Conservation (phyloP, 257 asterid species). For the Oldenlandia corymbosa region DNA sequence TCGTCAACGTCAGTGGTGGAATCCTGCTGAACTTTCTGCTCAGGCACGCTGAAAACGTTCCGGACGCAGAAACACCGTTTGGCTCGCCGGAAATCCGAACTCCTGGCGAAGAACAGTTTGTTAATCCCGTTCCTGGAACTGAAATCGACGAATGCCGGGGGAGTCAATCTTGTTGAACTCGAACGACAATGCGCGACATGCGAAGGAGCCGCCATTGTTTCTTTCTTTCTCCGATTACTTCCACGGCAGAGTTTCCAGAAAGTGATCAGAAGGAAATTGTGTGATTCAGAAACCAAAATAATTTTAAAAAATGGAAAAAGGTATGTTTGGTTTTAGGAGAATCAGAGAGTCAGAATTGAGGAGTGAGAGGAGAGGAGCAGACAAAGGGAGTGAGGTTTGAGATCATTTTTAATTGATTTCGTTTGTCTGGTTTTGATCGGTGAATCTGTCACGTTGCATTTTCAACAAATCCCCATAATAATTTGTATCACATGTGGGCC, state of each 20-base stretch:
- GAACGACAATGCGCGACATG: conserved; percentile 20
- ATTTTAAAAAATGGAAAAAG: too few relatives aligned
- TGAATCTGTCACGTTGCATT: conserved; percentile 15
- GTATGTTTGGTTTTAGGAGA: too few relatives aligned
- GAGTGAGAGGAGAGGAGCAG: neutral
- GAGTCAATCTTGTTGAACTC: neutral
- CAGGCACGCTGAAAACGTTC: conserved; percentile 43
- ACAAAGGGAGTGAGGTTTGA: neutral
- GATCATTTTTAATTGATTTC: neutral
- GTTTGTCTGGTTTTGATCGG: neutral
- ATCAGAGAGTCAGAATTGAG: neutral
- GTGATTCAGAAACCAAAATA: too few relatives aligned
- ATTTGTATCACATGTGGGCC: conserved; percentile 3
- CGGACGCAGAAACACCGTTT: conserved; percentile 42
- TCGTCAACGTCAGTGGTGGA: conserved; percentile 27
- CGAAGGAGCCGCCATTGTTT: conserved; percentile 60
- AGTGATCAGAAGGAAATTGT: neutral
- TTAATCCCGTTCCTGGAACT: conserved; percentile 32
- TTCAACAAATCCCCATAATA: conserved; percentile 7
- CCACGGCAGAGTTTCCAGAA: neutral
- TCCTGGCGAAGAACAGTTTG: conserved; percentile 28
- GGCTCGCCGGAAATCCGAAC: conserved; percentile 17
- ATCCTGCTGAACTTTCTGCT: conserved; percentile 33
- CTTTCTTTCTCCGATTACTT: neutral
- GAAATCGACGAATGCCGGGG: conserved; percentile 37